Evolutionary conservation across 176 grass and related monocot species (phyloP).

Genomic region (Panicum miliaceum): DNA sequence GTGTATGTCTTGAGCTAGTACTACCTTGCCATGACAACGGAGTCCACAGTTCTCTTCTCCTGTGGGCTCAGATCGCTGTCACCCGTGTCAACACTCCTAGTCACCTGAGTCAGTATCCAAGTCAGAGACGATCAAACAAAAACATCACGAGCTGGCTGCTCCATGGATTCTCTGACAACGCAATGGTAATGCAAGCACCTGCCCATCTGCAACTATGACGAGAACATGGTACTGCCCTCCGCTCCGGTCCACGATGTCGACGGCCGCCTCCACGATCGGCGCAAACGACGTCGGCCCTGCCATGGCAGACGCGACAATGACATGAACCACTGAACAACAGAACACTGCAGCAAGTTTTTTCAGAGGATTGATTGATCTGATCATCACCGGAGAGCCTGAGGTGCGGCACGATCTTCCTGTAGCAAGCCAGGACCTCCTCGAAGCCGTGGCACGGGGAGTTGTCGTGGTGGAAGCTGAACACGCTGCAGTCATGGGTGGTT

Average conservation of each 20-base stretch:
- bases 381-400: slow-evolving; percentile 69
- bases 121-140: background rate
- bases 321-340: too few species aligned
- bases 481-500: slow-evolving; percentile 76
- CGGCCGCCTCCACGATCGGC: slow-evolving; percentile 81
- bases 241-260: slow-evolving; percentile 83
- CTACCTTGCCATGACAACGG: slow-evolving; percentile 96
- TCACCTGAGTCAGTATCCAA: slow-evolving; percentile 51
- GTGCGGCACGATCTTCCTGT: slow-evolving; percentile 71
- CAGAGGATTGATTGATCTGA: background rate
- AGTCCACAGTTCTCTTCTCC: slow-evolving; percentile 78
- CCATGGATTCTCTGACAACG: background rate
- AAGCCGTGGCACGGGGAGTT: slow-evolving; percentile 84
- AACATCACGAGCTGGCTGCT: background rate
- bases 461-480: slow-evolving; percentile 85
- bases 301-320: background rate
- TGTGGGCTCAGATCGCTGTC: slow-evolving; percentile 73
- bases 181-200: slow-evolving; percentile 44
- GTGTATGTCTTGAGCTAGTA: background rate
- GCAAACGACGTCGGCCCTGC: slow-evolving; percentile 88
- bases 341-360: background rate
- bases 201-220: slow-evolving; percentile 88
- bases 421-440: slow-evolving; percentile 87
- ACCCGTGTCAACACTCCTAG: slow-evolving; percentile 70
- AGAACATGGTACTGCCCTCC: slow-evolving; percentile 90